Evolutionary conservation across 179 eudicot species (phyloP).

Genomic region (Sideroxylon spinosum): DNA sequence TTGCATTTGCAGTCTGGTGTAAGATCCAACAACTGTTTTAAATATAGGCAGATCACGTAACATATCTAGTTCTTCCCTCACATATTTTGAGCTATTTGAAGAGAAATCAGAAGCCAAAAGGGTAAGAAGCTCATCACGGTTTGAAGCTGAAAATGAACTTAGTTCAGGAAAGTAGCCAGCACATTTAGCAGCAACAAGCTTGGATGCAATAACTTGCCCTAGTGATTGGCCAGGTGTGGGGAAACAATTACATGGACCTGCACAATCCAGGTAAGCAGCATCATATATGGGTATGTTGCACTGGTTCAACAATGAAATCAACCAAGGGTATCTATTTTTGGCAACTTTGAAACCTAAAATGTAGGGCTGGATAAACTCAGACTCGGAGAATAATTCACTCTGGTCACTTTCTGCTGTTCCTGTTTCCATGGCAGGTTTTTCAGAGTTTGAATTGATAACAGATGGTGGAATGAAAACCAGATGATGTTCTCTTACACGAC

Average conservation of each 20-base stretch:
- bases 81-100: slow-evolving; percentile 55
- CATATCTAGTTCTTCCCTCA: slow-evolving; percentile 68
- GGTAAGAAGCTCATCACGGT: slow-evolving; percentile 67
- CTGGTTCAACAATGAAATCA: slow-evolving; percentile 75
- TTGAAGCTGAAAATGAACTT: slow-evolving; percentile 58
- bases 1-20: slow-evolving; percentile 51
- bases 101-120: slow-evolving; percentile 77
- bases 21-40: slow-evolving; percentile 73
- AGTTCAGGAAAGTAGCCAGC: slow-evolving; percentile 82
- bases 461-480: slow-evolving; percentile 82
- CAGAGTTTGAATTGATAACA: slow-evolving; percentile 28
- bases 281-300: slow-evolving; percentile 89
- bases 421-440: slow-evolving; percentile 23
- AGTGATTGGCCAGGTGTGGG: slow-evolving; percentile 61
- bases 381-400: slow-evolving; percentile 35
- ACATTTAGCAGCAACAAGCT: slow-evolving; percentile 75
- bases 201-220: slow-evolving; percentile 78
- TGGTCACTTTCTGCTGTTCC: slow-evolving; percentile 29
- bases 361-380: slow-evolving; percentile 48
- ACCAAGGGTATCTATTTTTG: slow-evolving; percentile 72
- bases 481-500: slow-evolving; percentile 83
- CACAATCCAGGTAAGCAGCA: slow-evolving; percentile 76
- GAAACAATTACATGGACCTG: slow-evolving; percentile 59
- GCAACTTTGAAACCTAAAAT: slow-evolving; percentile 42
- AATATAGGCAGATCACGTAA: slow-evolving; percentile 83